phyloP scores from a whole-genome alignment of 176 grass and related monocot species.

The Avena eriantha region DNA sequence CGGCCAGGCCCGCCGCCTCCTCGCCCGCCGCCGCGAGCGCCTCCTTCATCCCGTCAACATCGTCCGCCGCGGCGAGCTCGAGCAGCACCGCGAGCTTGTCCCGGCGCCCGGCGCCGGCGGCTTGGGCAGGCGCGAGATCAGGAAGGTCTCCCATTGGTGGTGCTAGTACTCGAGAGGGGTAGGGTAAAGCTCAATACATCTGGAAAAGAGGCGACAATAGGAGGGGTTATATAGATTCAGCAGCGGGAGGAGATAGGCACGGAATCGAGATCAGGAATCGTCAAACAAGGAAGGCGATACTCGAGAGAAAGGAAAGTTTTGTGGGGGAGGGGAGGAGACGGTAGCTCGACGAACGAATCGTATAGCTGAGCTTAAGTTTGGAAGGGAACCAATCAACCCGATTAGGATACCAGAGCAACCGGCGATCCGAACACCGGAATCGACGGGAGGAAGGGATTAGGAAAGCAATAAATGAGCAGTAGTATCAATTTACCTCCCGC shows the following conservation, averaged over 20 bases:
- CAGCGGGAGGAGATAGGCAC: neutral
- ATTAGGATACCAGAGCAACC: conserved; percentile 27
- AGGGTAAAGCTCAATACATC: conserved; percentile 38
- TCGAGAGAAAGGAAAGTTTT: conserved; percentile 31
- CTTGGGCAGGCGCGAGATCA: conserved; percentile 45
- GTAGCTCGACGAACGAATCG: conserved; percentile 12
- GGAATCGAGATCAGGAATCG: conserved; percentile 62
- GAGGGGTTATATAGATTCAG: conserved; percentile 38
- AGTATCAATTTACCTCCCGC: conserved; percentile 41
- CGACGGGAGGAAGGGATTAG: conserved; percentile 42
- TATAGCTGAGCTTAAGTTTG: conserved; percentile 12
- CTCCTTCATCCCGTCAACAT: conserved; percentile 41
- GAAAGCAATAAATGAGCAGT: conserved; percentile 52
- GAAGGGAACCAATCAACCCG: conserved; percentile 40
- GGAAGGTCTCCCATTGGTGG: conserved; percentile 47
- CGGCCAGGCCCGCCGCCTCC: conserved; percentile 31
- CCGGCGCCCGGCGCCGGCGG: conserved; percentile 30
- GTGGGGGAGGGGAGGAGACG: neutral
- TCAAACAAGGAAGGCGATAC: conserved; percentile 18
- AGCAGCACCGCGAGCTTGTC: conserved; percentile 59
- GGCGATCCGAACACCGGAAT: conserved; percentile 36
- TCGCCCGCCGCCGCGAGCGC: conserved; percentile 29
- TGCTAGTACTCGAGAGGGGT: neutral
- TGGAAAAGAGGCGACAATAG: neutral
- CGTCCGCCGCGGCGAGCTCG: conserved; percentile 76